Evolutionary conservation across 2,329 filamentous ascomycete genomes (phyloP).

Genomic region (Cordyceps pruinosa): DNA sequence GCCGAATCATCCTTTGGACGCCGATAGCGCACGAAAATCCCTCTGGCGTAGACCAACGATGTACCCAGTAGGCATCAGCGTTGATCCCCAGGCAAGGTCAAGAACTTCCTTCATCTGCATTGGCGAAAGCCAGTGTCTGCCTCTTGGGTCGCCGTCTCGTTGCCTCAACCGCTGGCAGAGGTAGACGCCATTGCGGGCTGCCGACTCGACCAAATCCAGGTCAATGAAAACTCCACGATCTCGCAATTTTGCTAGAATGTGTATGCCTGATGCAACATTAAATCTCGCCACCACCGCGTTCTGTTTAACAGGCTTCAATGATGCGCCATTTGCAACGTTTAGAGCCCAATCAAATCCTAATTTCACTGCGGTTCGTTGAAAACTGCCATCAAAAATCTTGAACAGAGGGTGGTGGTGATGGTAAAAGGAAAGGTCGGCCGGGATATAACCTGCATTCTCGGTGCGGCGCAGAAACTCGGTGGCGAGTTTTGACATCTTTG

Average conservation of each 20-base stretch:
- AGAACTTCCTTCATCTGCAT: conserved; percentile 8
- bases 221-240: conserved; percentile 31
- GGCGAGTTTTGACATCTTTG: conserved; percentile 17
- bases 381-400: conserved; percentile 34
- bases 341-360: conserved; percentile 38
- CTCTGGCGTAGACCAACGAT: background rate
- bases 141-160: conserved; percentile 22
- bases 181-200: conserved; percentile 24
- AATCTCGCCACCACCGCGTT: conserved; percentile 18
- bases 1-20: background rate
- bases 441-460: conserved; percentile 19
- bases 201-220: conserved; percentile 23
- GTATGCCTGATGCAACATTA: conserved; percentile 31
- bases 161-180: conserved; percentile 23
- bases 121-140: conserved; percentile 24
- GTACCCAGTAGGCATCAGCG: background rate
- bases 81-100: conserved; percentile 8
- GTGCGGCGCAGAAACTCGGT: background rate
- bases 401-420: conserved; percentile 41
- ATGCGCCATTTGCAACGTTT: background rate
- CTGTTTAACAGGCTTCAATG: background rate
- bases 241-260: conserved; percentile 27
- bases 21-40: background rate
- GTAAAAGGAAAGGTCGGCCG: conserved; percentile 34
- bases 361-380: conserved; percentile 36